These are phyloP conservation scores for Cystofilobasidium macerans DNA, from an alignment of 768 basidiomycete species.

Conservation along the genomic window DNA sequence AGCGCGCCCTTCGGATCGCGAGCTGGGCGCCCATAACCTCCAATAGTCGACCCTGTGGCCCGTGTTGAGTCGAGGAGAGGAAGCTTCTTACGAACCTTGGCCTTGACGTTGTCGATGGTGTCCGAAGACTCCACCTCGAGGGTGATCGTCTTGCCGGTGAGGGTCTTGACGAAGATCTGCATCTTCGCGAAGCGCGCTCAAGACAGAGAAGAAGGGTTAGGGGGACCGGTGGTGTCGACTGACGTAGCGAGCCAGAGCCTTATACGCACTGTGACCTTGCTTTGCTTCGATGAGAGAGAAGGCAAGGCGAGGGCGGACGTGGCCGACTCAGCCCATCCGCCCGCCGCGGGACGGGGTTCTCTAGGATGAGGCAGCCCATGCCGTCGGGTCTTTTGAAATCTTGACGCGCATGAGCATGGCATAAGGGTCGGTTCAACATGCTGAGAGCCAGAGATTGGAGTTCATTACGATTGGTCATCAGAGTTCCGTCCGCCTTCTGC, in stretches of 20 bases:
- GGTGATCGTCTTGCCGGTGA: slow-evolving; percentile 40
- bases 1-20: too few relatives aligned
- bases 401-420: too few relatives aligned
- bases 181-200: background rate
- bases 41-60: too few relatives aligned
- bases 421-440: too few relatives aligned
- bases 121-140: slow-evolving; percentile 31
- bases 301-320: background rate
- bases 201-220: slow-evolving; percentile 4
- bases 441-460: too few relatives aligned
- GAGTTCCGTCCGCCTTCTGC: background rate
- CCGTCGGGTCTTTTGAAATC: too few relatives aligned
- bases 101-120: slow-evolving; percentile 29
- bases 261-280: background rate
- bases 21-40: too few relatives aligned
- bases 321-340: too few relatives aligned
- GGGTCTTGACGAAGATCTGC: slow-evolving; percentile 39
- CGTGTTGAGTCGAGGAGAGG: background rate
- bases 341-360: too few relatives aligned
- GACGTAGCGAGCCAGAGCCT: background rate
- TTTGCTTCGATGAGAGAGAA: background rate
- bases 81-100: slow-evolving; percentile 23
- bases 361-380: too few relatives aligned
- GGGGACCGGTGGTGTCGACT: too few relatives aligned
- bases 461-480: too few relatives aligned